Conservation (phyloP, 1,284 basidiomycete species). For the Sporisorium exsertum region DNA sequence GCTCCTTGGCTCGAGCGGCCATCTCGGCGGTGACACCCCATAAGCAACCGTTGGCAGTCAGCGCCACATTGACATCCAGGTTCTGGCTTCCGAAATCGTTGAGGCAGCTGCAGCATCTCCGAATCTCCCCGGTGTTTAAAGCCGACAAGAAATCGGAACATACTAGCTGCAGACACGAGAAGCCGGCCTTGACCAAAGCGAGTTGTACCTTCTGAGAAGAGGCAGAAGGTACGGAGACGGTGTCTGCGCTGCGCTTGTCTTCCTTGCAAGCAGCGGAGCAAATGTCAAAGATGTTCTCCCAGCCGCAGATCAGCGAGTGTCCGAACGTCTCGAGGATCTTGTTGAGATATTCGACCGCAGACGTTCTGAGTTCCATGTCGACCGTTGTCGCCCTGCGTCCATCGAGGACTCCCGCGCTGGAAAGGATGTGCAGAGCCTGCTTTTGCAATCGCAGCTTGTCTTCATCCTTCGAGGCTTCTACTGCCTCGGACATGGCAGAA, state of each 20-base stretch:
- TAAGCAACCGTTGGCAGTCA: conserved; percentile 74
- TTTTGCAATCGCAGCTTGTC: conserved; percentile 79
- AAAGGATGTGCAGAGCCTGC: conserved; percentile 83
- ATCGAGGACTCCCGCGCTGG: conserved; percentile 79
- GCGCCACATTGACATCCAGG: conserved; percentile 90
- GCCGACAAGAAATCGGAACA: conserved; percentile 87
- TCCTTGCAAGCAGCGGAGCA: conserved; percentile 54
- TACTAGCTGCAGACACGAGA: conserved; percentile 91
- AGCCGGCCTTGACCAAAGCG: conserved; percentile 81
- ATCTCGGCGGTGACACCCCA: conserved; percentile 68
- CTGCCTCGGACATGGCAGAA: conserved; percentile 73
- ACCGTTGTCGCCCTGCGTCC: conserved; percentile 68
- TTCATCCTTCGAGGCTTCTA: conserved; percentile 34
- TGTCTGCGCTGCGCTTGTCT: conserved; percentile 36
- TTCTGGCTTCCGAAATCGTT: conserved; percentile 89
- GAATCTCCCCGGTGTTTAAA: conserved; percentile 82
- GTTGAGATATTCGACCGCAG: conserved; percentile 88
- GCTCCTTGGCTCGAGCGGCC: conserved; percentile 27
- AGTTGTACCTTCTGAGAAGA: conserved; percentile 66
- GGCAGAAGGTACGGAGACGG: conserved; percentile 50
- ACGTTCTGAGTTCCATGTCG: conserved; percentile 80
- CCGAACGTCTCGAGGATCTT: conserved; percentile 86
- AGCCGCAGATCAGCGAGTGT: conserved; percentile 88
- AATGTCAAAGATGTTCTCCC: conserved; percentile 91
- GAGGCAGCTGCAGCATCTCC: conserved; percentile 86